phyloP scores from a whole-genome alignment of 495 filamentous ascomycete species.

The Apiosordaria backusii region DNA sequence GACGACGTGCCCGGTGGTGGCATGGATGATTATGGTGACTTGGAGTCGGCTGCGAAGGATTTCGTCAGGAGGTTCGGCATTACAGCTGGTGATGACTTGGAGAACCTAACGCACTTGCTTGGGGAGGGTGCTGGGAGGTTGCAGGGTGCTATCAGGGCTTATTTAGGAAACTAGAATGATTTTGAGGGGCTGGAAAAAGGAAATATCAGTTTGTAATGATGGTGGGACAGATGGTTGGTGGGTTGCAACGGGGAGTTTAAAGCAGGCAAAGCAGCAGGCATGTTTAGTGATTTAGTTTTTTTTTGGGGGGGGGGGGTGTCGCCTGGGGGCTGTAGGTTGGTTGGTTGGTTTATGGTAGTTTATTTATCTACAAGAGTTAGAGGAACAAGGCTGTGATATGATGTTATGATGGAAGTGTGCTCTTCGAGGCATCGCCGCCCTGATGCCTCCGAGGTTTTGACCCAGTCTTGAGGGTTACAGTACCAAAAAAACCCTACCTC shows the following conservation, averaged over 20 bases:
- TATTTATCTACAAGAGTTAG: neutral
- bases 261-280: slow-evolving; percentile 2
- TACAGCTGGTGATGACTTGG: slow-evolving; percentile 90
- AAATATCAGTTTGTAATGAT: neutral
- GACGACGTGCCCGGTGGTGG: slow-evolving; percentile 53
- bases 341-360: neutral
- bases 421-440: too few relatives aligned
- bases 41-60: slow-evolving; percentile 90
- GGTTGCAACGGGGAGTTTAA: neutral
- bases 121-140: slow-evolving; percentile 81
- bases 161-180: slow-evolving; percentile 52
- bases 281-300: slow-evolving; percentile 6
- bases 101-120: slow-evolving; percentile 74
- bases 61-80: slow-evolving; percentile 92
- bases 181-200: slow-evolving; percentile 1
- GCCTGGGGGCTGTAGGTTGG: neutral
- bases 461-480: too few relatives aligned
- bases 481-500: too few relatives aligned
- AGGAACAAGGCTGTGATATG: neutral
- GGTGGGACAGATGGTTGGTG: neutral
- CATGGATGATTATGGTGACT: slow-evolving; percentile 72
- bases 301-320: neutral
- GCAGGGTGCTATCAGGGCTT: slow-evolving; percentile 85
- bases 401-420: neutral
- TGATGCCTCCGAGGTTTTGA: too few relatives aligned